Base-by-base conservation (phyloP, 2,329 filamentous ascomycete species). In the Aspergillus aculeatus region DNA sequence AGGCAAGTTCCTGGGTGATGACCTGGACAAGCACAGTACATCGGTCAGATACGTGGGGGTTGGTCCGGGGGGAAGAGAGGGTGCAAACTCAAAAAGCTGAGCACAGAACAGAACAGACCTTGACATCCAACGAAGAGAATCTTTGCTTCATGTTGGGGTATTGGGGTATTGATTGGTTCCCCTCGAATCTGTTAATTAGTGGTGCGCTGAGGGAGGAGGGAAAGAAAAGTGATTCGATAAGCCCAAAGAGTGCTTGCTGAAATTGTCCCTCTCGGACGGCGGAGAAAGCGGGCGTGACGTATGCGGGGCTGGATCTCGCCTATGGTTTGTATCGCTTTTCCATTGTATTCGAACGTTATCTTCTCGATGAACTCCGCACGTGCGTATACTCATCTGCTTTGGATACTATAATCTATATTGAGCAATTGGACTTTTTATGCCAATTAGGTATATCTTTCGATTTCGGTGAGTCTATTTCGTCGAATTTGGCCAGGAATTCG, bases 1-100 rank as follows among this genome's bases (percentile, higher is more conserved):
- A 81, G 61, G 92, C 89, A 63, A 99, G 89, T 84, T 99, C 95
- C 75, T 96, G 91, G 58, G 92, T 90, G 73, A 98, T 96, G 77
- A 96, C 92, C 91, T 96, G 71, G 11, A 55, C 38, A 56, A n/a
- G 29, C 62, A 29, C 26, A 29, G 26, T 29, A 29, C 26, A 29
- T 29, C 26, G 26, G 48, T 56, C 31, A 48, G 32, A 55, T 47
- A n/a, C 47, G 55, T 52, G 52, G 29, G n/a, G 9, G 49, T 35
- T 41, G 19, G 12, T 24, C 19, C 31, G 29, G 12, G 4, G 35
- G 12, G 7, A 35, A 12, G 14, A 35, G 32, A 12, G 11, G 14
- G 16, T 16, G 38, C 16, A 44, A 12, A 16, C 2, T 35, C 24
- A 26, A 21, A 10, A 57, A 26, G 24, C 6, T 26, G 24, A 10